Evolutionary conservation across 2,329 filamentous ascomycete genomes (phyloP), one percentile per base, ranked within the genome.

Genomic region (Sporothrix curviconia): DNA sequence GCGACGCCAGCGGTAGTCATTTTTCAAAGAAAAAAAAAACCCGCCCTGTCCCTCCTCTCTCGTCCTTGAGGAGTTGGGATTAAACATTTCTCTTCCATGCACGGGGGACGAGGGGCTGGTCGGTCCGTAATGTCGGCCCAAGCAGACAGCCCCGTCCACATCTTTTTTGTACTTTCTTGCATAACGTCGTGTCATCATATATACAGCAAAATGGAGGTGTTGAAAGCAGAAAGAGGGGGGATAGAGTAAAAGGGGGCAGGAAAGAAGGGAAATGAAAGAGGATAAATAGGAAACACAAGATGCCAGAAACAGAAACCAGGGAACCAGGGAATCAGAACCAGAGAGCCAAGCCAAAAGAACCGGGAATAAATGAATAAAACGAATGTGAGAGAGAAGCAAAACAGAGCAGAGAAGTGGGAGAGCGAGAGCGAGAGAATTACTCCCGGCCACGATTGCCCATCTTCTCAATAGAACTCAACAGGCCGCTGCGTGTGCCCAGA

Each of bases 381-480:
- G 37, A 42, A 30, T 19, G 22, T 46, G n/a, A 43, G 15, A 19
- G 19, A 17, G 28, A 9, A 19, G 9, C 11, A 42, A 37, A 55
- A 28, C n/a, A 47, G 30, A 30, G 4, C 7, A 50, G 14, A 7
- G 25, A 6, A 39, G 28, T 32, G 5, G 28, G 22, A 36, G 7
- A 44, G 39, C 5, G 19, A n/a, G n/a, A n/a, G n/a, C n/a, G n/a
- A n/a, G n/a, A n/a, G n/a, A n/a, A 52, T 50, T 70, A 66, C 28
- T 61, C 74, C 42, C 77, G 72, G 8, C 76, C 74, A 14, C 78
- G 70, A 63, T 78, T 85, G 9, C 90, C 90, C 90, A 95, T 95
- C 72, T 86, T 84, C 76, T 95, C 90, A 69, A 95, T 94, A 17
- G 87, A 90, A 65, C 80, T 87, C 85, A 95, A 86, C 66, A 94